Percentiles rank a stretch among this genome's conserved stretches.
phyloP scores from a whole-genome alignment of 768 basidiomycete species.

The Mycena venus region DNA sequence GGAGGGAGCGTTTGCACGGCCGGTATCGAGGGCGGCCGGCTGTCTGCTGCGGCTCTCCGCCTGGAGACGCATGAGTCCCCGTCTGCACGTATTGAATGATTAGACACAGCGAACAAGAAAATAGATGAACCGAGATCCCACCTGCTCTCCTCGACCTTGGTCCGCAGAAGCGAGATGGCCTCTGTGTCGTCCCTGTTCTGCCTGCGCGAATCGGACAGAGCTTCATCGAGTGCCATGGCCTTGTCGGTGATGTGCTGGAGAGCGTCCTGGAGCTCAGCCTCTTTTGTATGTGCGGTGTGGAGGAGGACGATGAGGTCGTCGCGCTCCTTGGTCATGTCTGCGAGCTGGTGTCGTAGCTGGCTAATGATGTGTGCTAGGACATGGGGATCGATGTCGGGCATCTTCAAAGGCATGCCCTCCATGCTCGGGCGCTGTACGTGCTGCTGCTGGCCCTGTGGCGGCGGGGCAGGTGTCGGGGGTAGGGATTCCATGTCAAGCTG shows the following conservation, averaged over 20 bases:
- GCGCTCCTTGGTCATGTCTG: slow-evolving; percentile 76
- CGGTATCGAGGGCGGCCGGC: slow-evolving; percentile 64
- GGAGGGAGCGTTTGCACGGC: slow-evolving; percentile 59
- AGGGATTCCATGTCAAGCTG: slow-evolving; percentile 78
- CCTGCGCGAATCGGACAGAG: slow-evolving; percentile 62
- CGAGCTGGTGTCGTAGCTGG: slow-evolving; percentile 75
- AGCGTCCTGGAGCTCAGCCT: slow-evolving; percentile 74
- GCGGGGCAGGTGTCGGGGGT: slow-evolving; percentile 58
- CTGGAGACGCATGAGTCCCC: slow-evolving; percentile 90
- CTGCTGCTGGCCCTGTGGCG: slow-evolving; percentile 17
- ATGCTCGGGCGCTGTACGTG: background rate
- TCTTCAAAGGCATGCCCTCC: slow-evolving; percentile 6
- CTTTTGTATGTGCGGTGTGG: slow-evolving; percentile 62
- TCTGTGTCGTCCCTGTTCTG: slow-evolving; percentile 82
- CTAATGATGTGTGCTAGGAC: slow-evolving; percentile 84
- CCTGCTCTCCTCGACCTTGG: slow-evolving; percentile 93
- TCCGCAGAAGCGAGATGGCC: slow-evolving; percentile 78
- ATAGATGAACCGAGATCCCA: slow-evolving; percentile 37
- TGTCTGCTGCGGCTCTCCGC: slow-evolving; percentile 79
- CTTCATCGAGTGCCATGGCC: slow-evolving; percentile 69
- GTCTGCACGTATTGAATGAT: slow-evolving; percentile 64
- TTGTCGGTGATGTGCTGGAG: slow-evolving; percentile 76
- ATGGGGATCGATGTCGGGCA: slow-evolving; percentile 73
- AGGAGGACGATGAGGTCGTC: slow-evolving; percentile 73
- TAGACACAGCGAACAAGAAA: slow-evolving; percentile 22